Evolutionary conservation across 208 protist genomes (phyloP), one percentile per base, ranked within the genome.

Genomic region (Paratrypanosoma confusum): DNA sequence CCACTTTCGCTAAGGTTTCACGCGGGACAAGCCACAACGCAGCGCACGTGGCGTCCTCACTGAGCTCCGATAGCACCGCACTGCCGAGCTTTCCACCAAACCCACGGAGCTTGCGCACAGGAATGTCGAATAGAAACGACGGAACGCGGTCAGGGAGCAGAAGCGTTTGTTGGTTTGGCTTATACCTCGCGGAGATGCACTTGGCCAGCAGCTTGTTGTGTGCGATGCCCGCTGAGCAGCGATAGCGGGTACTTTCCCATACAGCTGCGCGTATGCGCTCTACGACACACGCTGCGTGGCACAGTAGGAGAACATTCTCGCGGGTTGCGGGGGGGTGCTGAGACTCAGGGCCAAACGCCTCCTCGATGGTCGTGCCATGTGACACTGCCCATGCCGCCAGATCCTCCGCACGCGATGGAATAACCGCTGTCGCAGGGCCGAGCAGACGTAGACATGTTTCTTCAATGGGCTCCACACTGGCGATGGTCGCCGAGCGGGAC

Each of bases 121-220:
- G 55, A 11, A 73, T 36, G 34, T 74, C 66, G 56, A 69, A 76
- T 23, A 90, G 46, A 4, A 74, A 64, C 10, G 63, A 67, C n/a
- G 64, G 64, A 34, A 60, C 54, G 39, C 71, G 54, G 45, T 80
- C 59, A 13, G 73, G 71, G 39, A 77, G 48, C 36, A 90, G 58
- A 21, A 88, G 36, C 39, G 80, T 85, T 54, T 93, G 85, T 65
- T 89, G 66, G 43, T 75, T 75, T 23, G 81, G 85, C 50, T 93
- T 93, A 63, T 89, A 63, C 38, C 53, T 59, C 31, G 78, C 72
- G 40, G 70, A 78, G 48, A 86, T 75, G 49, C 50, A 63, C 65
- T 93, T 93, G 23, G 85, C 67, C 23, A 93, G 65, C 38, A 86
- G 41, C 39, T 76, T 73, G 37, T 86, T 90, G 59, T 86, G 70